Base-by-base conservation (phyloP, 192 early-diverging fungal species). In the Pilaira anomala region DNA sequence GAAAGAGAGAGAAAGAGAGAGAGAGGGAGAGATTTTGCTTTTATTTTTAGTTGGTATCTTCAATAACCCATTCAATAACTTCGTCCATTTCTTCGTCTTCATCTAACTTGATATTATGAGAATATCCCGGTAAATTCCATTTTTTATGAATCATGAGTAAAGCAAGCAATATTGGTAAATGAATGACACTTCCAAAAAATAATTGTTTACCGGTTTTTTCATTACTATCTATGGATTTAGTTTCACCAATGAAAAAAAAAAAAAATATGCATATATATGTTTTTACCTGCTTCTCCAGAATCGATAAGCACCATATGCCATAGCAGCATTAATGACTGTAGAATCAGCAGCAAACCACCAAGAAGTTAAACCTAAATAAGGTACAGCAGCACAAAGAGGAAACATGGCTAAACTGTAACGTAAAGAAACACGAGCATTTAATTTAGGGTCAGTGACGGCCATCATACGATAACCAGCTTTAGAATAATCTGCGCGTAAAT, bases 391-490 rank as follows among this genome's bases (percentile, higher is more conserved):
- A 61, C 82, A 68, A 49, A 92, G 36, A 41, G 94, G 89, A 69
- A 96, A 80, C 85, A 96, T 62, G 59, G 80, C 75, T 49, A 89
- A 28, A 69, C 79, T 78, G 68, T 98, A 91, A 7, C 93, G 82
- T 39, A 98, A 74, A 14, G 92, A 82, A 0, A 97, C 94, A 24
- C 93, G 82, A 2, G 90, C 91, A 59, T 96, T 97, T 16, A 98
- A 80, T 16, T 83, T 79, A 9, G 97, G 97, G 59, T 91, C 84
- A 0, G 85, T 88, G 0, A 93, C 93, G 1, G 87, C 83, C 89
- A 93, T 94, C 97, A 98, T 98, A 2, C 88, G 80, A 76, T 96
- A 98, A 2, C 97, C 97, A 1, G 97, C 97, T 71, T 96, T 97
- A 8, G 91, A 88, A 75, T 98, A 98, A 71, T 98, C 97, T 3